Evolutionary conservation across 208 protist species (phyloP).

Genomic region (Leishmania major): DNA sequence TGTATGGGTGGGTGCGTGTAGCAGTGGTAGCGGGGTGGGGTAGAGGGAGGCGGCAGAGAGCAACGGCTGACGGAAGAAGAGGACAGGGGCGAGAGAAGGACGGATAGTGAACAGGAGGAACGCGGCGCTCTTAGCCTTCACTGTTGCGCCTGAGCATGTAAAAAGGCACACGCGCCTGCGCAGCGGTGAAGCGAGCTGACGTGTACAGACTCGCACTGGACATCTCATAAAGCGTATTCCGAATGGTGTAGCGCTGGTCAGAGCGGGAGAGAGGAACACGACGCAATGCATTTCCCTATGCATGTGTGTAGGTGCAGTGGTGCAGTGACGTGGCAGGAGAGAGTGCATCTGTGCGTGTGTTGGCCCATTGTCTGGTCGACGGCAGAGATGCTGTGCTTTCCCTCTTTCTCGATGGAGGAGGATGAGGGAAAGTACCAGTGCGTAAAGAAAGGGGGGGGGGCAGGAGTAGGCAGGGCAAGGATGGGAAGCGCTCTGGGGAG

Average conservation of each 20-base stretch:
- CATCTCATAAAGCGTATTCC: not conserved
- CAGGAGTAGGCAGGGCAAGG: not conserved
- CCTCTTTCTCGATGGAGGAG: not conserved
- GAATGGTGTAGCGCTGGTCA: not conserved
- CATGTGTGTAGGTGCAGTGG: not conserved
- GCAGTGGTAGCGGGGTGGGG: not conserved
- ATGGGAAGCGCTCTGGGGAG: not conserved
- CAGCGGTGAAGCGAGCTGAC: not conserved
- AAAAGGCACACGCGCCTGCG: not conserved
- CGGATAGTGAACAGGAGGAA: not conserved
- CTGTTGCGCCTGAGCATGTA: not conserved
- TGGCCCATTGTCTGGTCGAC: not conserved
- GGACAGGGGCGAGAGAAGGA: not conserved
- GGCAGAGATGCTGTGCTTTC: not conserved
- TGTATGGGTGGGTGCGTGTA: not conserved
- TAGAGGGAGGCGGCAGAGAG: not conserved
- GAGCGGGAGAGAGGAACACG: not conserved
- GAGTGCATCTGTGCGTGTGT: not conserved
- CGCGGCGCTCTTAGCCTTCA: not conserved
- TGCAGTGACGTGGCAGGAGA: not conserved
- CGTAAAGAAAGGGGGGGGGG: not conserved
- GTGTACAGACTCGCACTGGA: not conserved
- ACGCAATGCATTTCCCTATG: not conserved
- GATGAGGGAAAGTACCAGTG: not conserved
- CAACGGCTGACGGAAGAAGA: not conserved